Conservation (phyloP, 768 basidiomycete species). For the Lactarius indigo region DNA sequence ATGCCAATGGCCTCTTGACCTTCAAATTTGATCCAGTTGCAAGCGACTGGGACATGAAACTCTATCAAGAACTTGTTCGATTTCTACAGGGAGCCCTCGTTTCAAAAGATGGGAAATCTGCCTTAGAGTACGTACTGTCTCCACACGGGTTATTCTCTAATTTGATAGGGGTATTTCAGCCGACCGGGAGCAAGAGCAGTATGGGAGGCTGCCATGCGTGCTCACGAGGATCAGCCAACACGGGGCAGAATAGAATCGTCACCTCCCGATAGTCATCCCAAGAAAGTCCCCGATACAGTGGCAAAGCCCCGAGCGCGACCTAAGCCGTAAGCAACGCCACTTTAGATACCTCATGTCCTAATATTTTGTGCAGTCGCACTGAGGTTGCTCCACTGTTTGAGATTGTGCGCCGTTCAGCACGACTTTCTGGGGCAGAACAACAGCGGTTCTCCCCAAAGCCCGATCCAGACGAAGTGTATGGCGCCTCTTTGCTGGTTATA, state of each 20-base stretch:
- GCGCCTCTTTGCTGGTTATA: not conserved
- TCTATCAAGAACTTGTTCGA: not conserved
- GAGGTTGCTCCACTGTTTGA: not conserved
- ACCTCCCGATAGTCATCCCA: not conserved
- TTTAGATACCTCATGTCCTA: not conserved
- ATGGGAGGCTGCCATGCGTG: constrained; percentile 14
- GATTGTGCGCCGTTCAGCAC: constrained; percentile 21
- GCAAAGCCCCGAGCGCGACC: constrained; percentile 6
- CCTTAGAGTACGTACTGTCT: constrained; percentile 6
- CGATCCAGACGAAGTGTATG: constrained; percentile 25
- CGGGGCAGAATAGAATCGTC: constrained; percentile 1
- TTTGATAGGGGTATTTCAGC: not conserved
- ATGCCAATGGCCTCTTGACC: constrained; percentile 6
- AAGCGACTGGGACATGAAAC: constrained; percentile 2
- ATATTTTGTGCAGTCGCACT: constrained; percentile 3
- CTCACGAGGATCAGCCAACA: not conserved
- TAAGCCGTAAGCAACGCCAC: not conserved
- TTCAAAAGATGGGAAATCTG: constrained; percentile 4
- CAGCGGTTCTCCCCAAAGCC: constrained; percentile 12
- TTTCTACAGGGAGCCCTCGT: not conserved
- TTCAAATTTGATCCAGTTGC: constrained; percentile 16
- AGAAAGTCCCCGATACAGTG: constrained; percentile 1
- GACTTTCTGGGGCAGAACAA: constrained; percentile 17
- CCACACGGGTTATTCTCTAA: not conserved
- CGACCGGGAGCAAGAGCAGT: constrained; percentile 12